Evolutionary conservation across 1,139 yeast species (phyloP).

Genomic region (Kodamaea sp.): DNA sequence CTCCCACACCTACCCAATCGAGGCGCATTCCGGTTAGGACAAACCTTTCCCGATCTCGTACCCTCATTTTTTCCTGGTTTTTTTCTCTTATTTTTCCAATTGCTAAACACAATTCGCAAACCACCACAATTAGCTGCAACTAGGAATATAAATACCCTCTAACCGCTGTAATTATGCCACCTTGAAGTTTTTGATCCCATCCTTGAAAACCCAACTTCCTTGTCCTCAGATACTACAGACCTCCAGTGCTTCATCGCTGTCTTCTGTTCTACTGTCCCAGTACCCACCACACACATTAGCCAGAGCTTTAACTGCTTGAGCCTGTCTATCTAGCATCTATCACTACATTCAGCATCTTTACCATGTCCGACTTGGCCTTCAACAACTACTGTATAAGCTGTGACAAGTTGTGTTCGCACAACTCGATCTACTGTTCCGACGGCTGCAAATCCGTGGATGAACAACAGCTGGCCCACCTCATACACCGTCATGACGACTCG

Average conservation of each 20-base stretch:
- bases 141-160: conserved; percentile 8
- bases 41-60: too few species aligned
- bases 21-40: too few species aligned
- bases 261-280: neutral
- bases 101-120: conserved; percentile 6
- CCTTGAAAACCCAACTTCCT: too few species aligned
- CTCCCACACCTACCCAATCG: too few species aligned
- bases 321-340: too few species aligned
- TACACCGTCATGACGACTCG: conserved; percentile 17
- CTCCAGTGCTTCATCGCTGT: neutral
- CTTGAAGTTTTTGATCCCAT: too few species aligned
- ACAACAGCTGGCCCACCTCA: conserved; percentile 13
- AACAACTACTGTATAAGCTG: conserved; percentile 69
- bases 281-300: too few species aligned
- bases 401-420: conserved; percentile 56
- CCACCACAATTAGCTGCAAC: conserved; percentile 11
- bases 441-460: conserved; percentile 54
- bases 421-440: conserved; percentile 61
- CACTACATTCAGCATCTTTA: too few species aligned
- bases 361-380: conserved; percentile 51
- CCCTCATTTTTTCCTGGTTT: too few species aligned
- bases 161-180: conserved; percentile 9
- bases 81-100: conserved; percentile 3
- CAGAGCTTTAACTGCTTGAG: too few species aligned
- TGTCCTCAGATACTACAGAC: too few species aligned